A percentile compares a stretch with the other conserved stretches of the same genome.
These are phyloP conservation scores for Xylaria venustula DNA, from an alignment of 495 filamentous ascomycete genomes.

Conservation along the genomic window DNA sequence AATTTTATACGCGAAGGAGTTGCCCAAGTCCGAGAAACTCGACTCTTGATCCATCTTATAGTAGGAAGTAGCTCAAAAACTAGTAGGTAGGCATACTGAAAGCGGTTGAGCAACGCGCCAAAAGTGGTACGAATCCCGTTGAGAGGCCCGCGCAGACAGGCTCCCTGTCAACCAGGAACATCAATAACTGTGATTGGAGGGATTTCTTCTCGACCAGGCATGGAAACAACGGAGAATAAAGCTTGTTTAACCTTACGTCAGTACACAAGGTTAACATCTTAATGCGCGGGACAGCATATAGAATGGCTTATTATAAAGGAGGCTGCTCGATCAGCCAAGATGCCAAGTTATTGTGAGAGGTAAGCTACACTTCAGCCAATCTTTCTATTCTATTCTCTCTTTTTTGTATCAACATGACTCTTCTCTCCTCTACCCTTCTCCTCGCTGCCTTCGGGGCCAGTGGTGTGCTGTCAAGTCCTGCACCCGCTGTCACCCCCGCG, in stretches of 20 bases:
- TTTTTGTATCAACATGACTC: not conserved
- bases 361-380: not conserved
- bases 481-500: conserved; percentile 5
- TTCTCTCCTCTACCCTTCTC: conserved; percentile 2
- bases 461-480: conserved; percentile 37
- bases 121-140: no score
- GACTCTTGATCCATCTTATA: no score
- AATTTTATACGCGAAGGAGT: no score
- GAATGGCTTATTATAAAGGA: not conserved
- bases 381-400: not conserved
- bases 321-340: not conserved
- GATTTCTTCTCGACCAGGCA: not conserved
- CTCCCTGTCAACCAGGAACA: not conserved
- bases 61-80: no score
- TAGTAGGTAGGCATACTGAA: no score
- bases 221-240: not conserved
- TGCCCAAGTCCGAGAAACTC: no score
- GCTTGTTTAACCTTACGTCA: not conserved
- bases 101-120: no score
- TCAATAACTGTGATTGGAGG: not conserved
- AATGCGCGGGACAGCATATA: not conserved
- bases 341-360: not conserved
- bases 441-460: conserved; percentile 24
- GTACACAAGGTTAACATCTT: not conserved
- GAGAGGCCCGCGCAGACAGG: no score